Conservation (phyloP, 1,139 yeast species). For the Yamadazyma buinensis region DNA sequence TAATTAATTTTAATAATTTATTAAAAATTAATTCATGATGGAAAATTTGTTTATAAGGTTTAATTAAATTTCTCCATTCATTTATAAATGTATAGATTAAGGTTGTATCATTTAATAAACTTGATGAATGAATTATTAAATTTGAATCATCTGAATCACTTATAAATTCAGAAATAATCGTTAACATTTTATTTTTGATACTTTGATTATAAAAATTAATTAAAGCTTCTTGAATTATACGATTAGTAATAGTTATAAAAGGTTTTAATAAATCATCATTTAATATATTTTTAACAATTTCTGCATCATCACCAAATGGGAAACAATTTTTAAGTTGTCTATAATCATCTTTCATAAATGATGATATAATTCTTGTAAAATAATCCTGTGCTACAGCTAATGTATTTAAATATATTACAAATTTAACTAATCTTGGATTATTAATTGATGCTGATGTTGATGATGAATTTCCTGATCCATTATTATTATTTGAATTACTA, state of each 20-base stretch:
- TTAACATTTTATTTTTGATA: slow-evolving; percentile 46
- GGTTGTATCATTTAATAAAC: slow-evolving; percentile 27
- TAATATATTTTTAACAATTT: slow-evolving; percentile 39
- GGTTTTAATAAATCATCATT: slow-evolving; percentile 33
- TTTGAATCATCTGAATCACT: slow-evolving; percentile 46
- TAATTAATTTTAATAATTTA: slow-evolving; percentile 48
- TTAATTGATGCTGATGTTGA: slow-evolving; percentile 10
- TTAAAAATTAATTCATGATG: slow-evolving; percentile 45
- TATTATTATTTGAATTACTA: neutral
- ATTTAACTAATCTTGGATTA: slow-evolving; percentile 40
- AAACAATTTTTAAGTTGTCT: slow-evolving; percentile 36
- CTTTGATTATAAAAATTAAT: slow-evolving; percentile 57
- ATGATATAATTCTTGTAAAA: slow-evolving; percentile 43
- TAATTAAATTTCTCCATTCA: slow-evolving; percentile 62
- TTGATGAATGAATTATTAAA: slow-evolving; percentile 30
- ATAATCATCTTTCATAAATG: slow-evolving; percentile 23
- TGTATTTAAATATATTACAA: slow-evolving; percentile 57
- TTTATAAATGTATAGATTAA: slow-evolving; percentile 44
- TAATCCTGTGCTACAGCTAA: slow-evolving; percentile 57
- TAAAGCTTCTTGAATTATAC: slow-evolving; percentile 51
- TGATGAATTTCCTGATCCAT: neutral
- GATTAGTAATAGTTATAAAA: slow-evolving; percentile 39
- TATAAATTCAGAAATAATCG: slow-evolving; percentile 51
- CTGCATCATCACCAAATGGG: slow-evolving; percentile 55
- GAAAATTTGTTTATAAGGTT: slow-evolving; percentile 61